These are phyloP conservation scores for Russula lepida DNA, from an alignment of 768 basidiomycete species.

Conservation along the genomic window DNA sequence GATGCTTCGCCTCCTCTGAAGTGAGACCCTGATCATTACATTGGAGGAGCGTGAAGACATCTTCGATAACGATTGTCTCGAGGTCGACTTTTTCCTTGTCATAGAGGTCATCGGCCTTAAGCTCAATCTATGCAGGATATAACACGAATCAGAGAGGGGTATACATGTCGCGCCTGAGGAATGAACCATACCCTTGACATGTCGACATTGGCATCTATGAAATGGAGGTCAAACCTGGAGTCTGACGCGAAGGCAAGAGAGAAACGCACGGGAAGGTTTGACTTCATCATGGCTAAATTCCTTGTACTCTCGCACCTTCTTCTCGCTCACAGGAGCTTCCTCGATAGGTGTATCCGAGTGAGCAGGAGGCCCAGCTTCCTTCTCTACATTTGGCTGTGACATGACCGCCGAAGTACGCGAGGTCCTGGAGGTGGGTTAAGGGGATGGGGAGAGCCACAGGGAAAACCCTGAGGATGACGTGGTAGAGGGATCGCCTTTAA, in stretches of 20 bases:
- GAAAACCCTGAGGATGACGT: constrained; percentile 6
- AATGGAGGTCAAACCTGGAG: constrained; percentile 9
- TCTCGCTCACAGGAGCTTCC: constrained; percentile 25
- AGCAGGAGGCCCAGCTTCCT: constrained; percentile 56
- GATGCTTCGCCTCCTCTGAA: constrained; percentile 65
- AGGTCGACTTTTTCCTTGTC: constrained; percentile 99
- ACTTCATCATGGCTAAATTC: constrained; percentile 66
- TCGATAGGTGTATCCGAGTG: constrained; percentile 31
- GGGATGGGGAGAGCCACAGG: constrained; percentile 1
- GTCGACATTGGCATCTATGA: constrained; percentile 74
- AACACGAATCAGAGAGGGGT: not conserved
- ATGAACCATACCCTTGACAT: constrained; percentile 56
- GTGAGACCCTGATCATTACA: constrained; percentile 76
- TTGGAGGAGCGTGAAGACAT: constrained; percentile 94
- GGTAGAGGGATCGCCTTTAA: constrained; percentile 19
- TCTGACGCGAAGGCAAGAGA: constrained; percentile 8
- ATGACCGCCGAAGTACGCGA: constrained; percentile 17
- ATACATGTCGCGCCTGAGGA: not conserved
- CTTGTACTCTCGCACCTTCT: constrained; percentile 80
- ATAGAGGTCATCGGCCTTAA: constrained; percentile 89
- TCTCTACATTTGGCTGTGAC: constrained; percentile 44
- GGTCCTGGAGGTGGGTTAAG: not conserved
- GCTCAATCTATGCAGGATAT: constrained; percentile 48
- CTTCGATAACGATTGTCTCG: constrained; percentile 92
- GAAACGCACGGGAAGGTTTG: constrained; percentile 60